A percentile compares a stretch with the other conserved stretches of the same genome.
These are phyloP conservation scores for Pelargonium citronellum DNA, from an alignment of 441 rosid genomes.

Conservation along the genomic window DNA sequence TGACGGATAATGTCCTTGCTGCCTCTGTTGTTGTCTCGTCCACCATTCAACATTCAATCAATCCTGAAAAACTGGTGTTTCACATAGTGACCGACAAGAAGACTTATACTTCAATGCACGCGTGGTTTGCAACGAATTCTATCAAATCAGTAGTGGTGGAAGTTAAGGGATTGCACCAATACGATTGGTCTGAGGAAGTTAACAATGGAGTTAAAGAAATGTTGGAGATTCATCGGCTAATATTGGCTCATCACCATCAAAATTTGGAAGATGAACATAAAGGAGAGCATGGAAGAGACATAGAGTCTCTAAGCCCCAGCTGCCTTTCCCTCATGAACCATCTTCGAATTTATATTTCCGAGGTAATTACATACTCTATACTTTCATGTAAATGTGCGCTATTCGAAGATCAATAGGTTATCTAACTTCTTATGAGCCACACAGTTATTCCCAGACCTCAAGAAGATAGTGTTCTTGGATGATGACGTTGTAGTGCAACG, in stretches of 20 bases:
- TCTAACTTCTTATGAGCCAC: slow-evolving; percentile 29
- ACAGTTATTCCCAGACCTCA: slow-evolving; percentile 91
- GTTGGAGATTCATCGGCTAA: slow-evolving; percentile 57
- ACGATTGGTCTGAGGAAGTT: slow-evolving; percentile 80
- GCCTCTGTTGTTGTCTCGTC: slow-evolving; percentile 87
- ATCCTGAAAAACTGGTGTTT: slow-evolving; percentile 68
- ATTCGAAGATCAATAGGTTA: slow-evolving; percentile 20
- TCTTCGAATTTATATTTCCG: slow-evolving; percentile 72
- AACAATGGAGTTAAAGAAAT: slow-evolving; percentile 62
- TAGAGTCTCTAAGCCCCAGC: slow-evolving; percentile 57
- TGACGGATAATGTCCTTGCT: slow-evolving; percentile 82
- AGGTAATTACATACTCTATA: slow-evolving; percentile 35
- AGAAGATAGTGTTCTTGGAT: slow-evolving; percentile 87
- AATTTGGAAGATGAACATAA: slow-evolving; percentile 45
- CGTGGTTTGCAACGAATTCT: slow-evolving; percentile 86
- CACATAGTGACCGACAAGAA: slow-evolving; percentile 86
- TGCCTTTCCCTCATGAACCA: slow-evolving; percentile 71
- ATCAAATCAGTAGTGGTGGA: slow-evolving; percentile 61
- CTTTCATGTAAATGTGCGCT: background rate
- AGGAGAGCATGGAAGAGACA: slow-evolving; percentile 34
- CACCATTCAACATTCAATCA: slow-evolving; percentile 45
- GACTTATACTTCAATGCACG: slow-evolving; percentile 85
- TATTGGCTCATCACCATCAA: slow-evolving; percentile 52
- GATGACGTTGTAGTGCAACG: slow-evolving; percentile 86
- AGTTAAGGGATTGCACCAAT: slow-evolving; percentile 92